Base-by-base conservation (phyloP, 768 basidiomycete genomes). In the Rhizopogon rudus region DNA sequence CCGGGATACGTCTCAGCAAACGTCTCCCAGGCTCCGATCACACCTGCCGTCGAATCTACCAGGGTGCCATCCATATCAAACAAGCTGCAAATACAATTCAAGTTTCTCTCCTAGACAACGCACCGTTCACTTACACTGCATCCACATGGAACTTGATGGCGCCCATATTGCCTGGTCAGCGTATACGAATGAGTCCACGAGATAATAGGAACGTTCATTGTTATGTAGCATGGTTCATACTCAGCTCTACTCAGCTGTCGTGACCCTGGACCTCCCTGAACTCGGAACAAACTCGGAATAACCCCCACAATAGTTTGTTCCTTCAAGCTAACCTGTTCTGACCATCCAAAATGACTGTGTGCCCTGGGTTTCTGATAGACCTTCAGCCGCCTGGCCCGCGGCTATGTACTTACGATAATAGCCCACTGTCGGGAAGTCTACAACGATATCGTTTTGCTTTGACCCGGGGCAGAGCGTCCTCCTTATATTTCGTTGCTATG, bases 1-100 rank as follows among this genome's bases (percentile, higher is more conserved):
- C 66, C 68, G 3, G 86, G 83, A 67, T 94, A 93, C 55, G 80
- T 77, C 64, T 82, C 66, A 48, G 79, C 79, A 70, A 93, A 93
- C n/a, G 75, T 71, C 52, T 85, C 75, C 93, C 93, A 95, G 37
- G 91, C 91, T 28, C 86, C 89, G 28, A 81, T 73, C 33, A 95
- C 91, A 42, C 89, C 91, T 31, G 83, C 81, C 9, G 88, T 93
- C 17, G 90, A 93, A 66, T 94, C 88, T 60, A 89, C 78, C 50
- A 90, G 75, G 35, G 88, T 93, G 53, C 88, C 88, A 66, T 91
- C 88, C 88, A 90, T 91, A 67, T 91, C 88, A 63, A 89, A 89
- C 13, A 90, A 73, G 55, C 88, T 89, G 56, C 1, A 2, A 17
- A 48, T 28, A n/a, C n/a, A 12, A 5, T 10, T 52, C 22, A 31